A percentile compares a stretch with the other conserved stretches of the same genome.
phyloP scores from a whole-genome alignment of 768 basidiomycete species.

The Rhodotorula babjevae region DNA sequence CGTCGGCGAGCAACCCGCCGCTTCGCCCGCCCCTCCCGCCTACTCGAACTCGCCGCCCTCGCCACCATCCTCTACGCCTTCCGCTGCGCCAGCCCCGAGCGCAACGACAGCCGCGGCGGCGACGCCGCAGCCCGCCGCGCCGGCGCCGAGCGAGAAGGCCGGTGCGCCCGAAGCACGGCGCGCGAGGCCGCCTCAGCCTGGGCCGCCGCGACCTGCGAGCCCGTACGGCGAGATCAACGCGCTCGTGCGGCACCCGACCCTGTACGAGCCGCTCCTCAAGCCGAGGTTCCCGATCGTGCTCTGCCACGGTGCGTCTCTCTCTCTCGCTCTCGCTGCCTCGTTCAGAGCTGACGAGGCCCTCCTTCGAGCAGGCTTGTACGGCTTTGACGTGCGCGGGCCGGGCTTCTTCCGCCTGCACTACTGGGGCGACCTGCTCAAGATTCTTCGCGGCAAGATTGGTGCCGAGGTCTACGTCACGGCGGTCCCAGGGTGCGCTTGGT shows the following conservation, averaged over 20 bases:
- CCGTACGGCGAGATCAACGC: conserved; percentile 36
- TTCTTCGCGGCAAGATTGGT: conserved; percentile 72
- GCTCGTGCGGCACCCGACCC: conserved; percentile 67
- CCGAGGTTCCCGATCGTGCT: conserved; percentile 88
- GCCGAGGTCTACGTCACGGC: conserved; percentile 94
- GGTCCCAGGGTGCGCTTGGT: conserved; percentile 67
- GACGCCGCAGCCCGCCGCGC: neutral
- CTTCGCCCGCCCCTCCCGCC: no score
- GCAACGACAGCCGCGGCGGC: no score
- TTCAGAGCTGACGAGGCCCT: neutral
- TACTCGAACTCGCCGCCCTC: neutral
- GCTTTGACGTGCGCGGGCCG: conserved; percentile 65
- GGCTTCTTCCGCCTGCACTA: conserved; percentile 61
- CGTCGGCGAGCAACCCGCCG: no score
- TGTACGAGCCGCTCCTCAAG: conserved; percentile 69
- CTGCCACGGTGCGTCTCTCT: conserved; percentile 68
- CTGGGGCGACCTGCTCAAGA: conserved; percentile 80
- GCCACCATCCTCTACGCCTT: no score
- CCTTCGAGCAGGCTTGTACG: conserved; percentile 65
- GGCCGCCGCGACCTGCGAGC: conserved; percentile 7
- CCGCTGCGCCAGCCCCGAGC: no score
- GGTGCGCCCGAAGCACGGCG: no score
- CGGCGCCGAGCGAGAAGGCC: neutral
- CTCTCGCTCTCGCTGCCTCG: neutral
- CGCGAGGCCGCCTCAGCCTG: neutral